phyloP scores from a whole-genome alignment of 148 eudicot species.

The Talinum fruticosum region DNA sequence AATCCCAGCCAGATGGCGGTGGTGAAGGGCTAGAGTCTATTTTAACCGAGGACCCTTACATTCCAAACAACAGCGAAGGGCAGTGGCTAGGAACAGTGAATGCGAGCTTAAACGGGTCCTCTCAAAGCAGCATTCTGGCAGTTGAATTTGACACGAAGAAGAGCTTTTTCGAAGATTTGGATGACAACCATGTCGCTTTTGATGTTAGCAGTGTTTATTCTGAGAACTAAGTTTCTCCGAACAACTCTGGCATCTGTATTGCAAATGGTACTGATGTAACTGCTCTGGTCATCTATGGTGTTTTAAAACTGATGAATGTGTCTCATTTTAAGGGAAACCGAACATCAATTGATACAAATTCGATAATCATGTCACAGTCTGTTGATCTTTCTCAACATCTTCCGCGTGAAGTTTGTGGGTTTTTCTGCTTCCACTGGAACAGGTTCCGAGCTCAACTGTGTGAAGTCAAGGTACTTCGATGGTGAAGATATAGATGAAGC shows the following conservation, averaged over 20 bases:
- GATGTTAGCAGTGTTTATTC: constrained; percentile 33
- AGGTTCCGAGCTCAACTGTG: constrained; percentile 31
- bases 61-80: constrained; percentile 26
- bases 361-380: constrained; percentile 20
- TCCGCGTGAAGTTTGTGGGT: constrained; percentile 27
- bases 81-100: constrained; percentile 37
- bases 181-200: constrained; percentile 40
- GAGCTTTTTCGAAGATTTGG: constrained; percentile 34
- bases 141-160: constrained; percentile 46
- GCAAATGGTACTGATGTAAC: constrained; percentile 24
- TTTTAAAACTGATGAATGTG: constrained; percentile 19
- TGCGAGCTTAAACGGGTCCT: constrained; percentile 30
- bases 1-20: neutral
- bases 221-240: constrained; percentile 3
- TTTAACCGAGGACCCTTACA: constrained; percentile 4
- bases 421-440: constrained; percentile 39
- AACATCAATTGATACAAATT: neutral
- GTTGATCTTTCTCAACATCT: constrained; percentile 30
- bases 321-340: constrained; percentile 25
- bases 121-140: constrained; percentile 20
- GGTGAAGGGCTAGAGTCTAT: constrained; percentile 29
- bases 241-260: constrained; percentile 19
- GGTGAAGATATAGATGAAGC: constrained; percentile 8
- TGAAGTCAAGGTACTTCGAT: constrained; percentile 32
- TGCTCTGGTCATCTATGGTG: constrained; percentile 26